Evolutionary conservation across 1,284 basidiomycete species (phyloP).

Genomic region (Malassezia psittaci): DNA sequence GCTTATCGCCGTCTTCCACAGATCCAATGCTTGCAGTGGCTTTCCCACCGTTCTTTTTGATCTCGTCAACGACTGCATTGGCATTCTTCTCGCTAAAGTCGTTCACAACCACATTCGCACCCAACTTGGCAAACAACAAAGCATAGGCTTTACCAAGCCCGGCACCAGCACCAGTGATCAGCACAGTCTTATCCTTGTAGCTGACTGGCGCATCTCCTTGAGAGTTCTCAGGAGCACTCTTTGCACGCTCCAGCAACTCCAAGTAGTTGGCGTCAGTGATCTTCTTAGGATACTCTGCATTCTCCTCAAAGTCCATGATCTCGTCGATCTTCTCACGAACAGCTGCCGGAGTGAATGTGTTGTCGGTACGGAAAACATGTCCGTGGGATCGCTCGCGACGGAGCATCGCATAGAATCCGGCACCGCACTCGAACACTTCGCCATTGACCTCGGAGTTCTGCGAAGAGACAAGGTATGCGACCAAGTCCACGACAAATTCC

Average conservation of each 20-base stretch:
- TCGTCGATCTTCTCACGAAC: slow-evolving; percentile 52
- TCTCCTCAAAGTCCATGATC: slow-evolving; percentile 68
- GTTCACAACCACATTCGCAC: slow-evolving; percentile 93
- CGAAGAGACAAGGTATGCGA: slow-evolving; percentile 39
- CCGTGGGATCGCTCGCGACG: slow-evolving; percentile 84
- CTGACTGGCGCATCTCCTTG: slow-evolving; percentile 62
- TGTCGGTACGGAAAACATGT: slow-evolving; percentile 78
- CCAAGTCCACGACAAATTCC: slow-evolving; percentile 81
- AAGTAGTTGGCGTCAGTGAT: slow-evolving; percentile 55
- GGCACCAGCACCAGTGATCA: slow-evolving; percentile 65
- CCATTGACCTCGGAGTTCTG: slow-evolving; percentile 60
- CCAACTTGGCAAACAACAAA: slow-evolving; percentile 75
- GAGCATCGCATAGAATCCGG: slow-evolving; percentile 82
- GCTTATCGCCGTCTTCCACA: slow-evolving; percentile 76
- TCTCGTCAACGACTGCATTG: slow-evolving; percentile 72
- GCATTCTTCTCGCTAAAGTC: slow-evolving; percentile 82
- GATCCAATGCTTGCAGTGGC: slow-evolving; percentile 74
- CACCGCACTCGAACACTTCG: slow-evolving; percentile 84
- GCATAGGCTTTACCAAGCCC: slow-evolving; percentile 80
- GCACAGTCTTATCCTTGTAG: slow-evolving; percentile 80
- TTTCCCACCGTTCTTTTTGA: slow-evolving; percentile 76
- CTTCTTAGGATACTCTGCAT: slow-evolving; percentile 61
- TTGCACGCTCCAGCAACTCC: slow-evolving; percentile 62
- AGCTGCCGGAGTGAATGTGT: slow-evolving; percentile 84
- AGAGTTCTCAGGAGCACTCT: slow-evolving; percentile 60